Evolutionary conservation across 441 rosid species (phyloP).

Genomic region (Populus hybrid): DNA sequence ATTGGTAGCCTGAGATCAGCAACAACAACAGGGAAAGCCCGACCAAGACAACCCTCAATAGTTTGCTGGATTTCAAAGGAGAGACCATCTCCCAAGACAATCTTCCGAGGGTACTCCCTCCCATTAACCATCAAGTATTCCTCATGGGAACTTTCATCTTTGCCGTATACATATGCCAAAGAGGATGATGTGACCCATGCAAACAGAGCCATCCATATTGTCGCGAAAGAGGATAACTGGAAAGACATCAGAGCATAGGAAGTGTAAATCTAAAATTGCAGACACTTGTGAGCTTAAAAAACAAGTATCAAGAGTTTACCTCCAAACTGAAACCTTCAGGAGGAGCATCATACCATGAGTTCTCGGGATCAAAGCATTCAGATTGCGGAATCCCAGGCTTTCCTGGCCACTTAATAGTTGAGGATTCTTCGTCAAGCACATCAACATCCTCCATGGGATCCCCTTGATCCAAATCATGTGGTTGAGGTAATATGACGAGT

Average conservation of each 20-base stretch:
- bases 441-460: constrained; percentile 34
- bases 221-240: constrained; percentile 83
- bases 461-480: constrained; percentile 37
- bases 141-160: constrained; percentile 70
- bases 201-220: constrained; percentile 85
- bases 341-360: constrained; percentile 81
- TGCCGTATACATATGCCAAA: constrained; percentile 79
- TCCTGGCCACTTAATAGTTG: constrained; percentile 57
- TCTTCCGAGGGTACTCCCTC: constrained; percentile 60
- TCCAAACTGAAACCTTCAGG: constrained; percentile 79
- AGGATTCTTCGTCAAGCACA: constrained; percentile 39
- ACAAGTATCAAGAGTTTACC: constrained; percentile 40
- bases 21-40: constrained; percentile 72
- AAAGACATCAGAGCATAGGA: constrained; percentile 7
- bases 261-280: constrained; percentile 14
- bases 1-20: constrained; percentile 57
- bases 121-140: constrained; percentile 65
- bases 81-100: constrained; percentile 54
- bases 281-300: not conserved
- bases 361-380: constrained; percentile 66
- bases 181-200: constrained; percentile 88
- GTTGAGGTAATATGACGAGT: constrained; percentile 53
- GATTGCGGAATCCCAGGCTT: constrained; percentile 57
- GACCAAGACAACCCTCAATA: constrained; percentile 71
- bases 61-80: constrained; percentile 90